Conservation (phyloP, 352 stramenopile genomes). For the Pythium sp. region DNA sequence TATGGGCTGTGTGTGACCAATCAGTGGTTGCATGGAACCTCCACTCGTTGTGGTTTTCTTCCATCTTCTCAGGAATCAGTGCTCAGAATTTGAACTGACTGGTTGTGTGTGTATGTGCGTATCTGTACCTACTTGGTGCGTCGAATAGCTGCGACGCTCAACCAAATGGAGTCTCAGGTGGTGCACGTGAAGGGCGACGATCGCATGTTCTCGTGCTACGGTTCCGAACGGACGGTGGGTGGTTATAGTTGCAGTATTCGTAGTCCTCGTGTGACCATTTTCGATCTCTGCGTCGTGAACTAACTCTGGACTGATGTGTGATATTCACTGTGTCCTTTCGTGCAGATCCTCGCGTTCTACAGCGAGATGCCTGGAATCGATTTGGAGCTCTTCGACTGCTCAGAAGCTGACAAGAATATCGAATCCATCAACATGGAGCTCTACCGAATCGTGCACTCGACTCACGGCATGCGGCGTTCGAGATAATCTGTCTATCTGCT, state of each 20-base stretch:
- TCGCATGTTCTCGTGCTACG: conserved; percentile 86
- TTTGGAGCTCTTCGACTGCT: conserved; percentile 79
- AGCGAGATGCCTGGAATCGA: conserved; percentile 74
- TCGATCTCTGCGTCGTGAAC: neutral
- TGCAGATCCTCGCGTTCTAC: conserved; percentile 85
- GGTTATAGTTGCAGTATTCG: neutral
- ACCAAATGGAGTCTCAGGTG: conserved; percentile 79
- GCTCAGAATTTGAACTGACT: neutral
- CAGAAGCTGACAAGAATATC: conserved; percentile 71
- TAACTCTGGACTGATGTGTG: neutral
- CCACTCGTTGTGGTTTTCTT: neutral
- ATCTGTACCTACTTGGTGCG: neutral
- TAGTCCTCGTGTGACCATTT: neutral
- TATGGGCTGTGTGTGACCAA: neutral
- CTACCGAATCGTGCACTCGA: conserved; percentile 62
- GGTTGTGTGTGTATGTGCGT: neutral
- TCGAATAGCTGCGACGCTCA: conserved; percentile 60
- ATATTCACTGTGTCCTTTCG: neutral
- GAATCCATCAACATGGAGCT: conserved; percentile 73
- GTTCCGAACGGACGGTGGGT: conserved; percentile 63
- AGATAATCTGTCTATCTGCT: conserved; percentile 10
- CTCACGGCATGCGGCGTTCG: conserved; percentile 27
- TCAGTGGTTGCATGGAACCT: neutral
- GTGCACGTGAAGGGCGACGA: conserved; percentile 81
- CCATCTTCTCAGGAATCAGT: too few relatives aligned